Evolutionary conservation across 768 basidiomycete species (phyloP).

Genomic region (Flagelloscypha sp.): DNA sequence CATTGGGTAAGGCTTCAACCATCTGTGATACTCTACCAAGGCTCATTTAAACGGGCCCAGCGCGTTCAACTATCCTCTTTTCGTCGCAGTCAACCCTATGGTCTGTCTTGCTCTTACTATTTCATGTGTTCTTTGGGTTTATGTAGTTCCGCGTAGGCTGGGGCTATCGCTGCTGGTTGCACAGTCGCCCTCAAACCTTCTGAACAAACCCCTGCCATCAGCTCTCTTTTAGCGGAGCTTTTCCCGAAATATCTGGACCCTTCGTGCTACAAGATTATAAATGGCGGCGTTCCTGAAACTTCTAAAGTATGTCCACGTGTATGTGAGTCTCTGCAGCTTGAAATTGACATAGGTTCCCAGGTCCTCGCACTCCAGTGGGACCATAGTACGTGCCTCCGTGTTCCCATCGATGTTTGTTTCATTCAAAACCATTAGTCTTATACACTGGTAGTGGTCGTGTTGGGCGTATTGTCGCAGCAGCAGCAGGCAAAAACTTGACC

Average conservation of each 20-base stretch:
- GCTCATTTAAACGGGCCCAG: no score
- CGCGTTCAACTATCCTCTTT: constrained; percentile 73
- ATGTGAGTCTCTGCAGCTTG: background rate
- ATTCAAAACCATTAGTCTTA: constrained; percentile 1
- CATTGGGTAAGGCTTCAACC: no score
- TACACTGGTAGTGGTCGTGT: constrained; percentile 61
- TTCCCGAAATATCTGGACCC: constrained; percentile 70
- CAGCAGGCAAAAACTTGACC: constrained; percentile 71
- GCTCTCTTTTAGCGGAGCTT: constrained; percentile 55
- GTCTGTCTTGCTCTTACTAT: constrained; percentile 21
- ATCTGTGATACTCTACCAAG: no score
- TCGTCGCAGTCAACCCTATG: constrained; percentile 48
- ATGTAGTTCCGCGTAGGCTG: constrained; percentile 29
- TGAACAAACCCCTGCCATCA: constrained; percentile 51
- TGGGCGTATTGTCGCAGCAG: constrained; percentile 57
- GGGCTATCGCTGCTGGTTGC: constrained; percentile 76
- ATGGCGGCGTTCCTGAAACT: constrained; percentile 59
- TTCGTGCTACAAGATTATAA: constrained; percentile 55
- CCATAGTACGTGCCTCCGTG: constrained; percentile 45
- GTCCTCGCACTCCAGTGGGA: constrained; percentile 68
- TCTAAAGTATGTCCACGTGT: constrained; percentile 31
- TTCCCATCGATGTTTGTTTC: constrained; percentile 7
- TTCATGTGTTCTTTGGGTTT: background rate
- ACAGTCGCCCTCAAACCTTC: constrained; percentile 69
- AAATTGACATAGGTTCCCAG: constrained; percentile 22